These are phyloP conservation scores for Strobilomyces dryophilus DNA, from an alignment of 768 basidiomycete species.

Conservation along the genomic window DNA sequence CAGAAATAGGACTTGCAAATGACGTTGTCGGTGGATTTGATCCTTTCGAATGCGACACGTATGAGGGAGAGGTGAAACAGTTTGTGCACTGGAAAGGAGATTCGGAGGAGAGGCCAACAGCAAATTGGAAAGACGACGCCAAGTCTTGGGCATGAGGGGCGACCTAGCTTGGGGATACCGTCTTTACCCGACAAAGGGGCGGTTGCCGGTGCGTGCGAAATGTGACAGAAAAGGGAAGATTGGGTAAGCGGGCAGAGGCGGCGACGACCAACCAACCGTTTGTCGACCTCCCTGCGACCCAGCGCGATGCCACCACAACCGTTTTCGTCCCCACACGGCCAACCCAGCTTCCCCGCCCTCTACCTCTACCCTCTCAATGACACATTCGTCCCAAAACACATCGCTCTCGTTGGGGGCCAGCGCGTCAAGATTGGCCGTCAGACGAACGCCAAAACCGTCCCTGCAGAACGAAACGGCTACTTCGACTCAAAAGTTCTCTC, in stretches of 20 bases:
- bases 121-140: no score
- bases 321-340: conserved; percentile 29
- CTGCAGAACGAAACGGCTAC: conserved; percentile 90
- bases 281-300: conserved; percentile 15
- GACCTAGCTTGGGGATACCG: no score
- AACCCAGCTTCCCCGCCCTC: conserved; percentile 38
- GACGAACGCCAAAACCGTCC: conserved; percentile 93
- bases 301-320: conserved; percentile 32
- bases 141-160: no score
- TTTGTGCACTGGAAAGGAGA: no score
- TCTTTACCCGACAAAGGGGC: not conserved
- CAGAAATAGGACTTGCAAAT: no score
- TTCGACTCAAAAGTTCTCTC: conserved; percentile 96
- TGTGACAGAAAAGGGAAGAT: not conserved
- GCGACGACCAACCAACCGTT: conserved; percentile 9
- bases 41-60: no score
- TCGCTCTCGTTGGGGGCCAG: conserved; percentile 61
- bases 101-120: no score
- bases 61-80: no score
- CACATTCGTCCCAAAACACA: conserved; percentile 92
- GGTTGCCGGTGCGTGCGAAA: conserved; percentile 12
- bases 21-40: no score
- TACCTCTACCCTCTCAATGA: conserved; percentile 92
- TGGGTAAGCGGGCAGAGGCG: conserved; percentile 14
- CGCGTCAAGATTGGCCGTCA: conserved; percentile 92